phyloP scores from a whole-genome alignment of 768 basidiomycete species.

The Termitomyces sp. region DNA sequence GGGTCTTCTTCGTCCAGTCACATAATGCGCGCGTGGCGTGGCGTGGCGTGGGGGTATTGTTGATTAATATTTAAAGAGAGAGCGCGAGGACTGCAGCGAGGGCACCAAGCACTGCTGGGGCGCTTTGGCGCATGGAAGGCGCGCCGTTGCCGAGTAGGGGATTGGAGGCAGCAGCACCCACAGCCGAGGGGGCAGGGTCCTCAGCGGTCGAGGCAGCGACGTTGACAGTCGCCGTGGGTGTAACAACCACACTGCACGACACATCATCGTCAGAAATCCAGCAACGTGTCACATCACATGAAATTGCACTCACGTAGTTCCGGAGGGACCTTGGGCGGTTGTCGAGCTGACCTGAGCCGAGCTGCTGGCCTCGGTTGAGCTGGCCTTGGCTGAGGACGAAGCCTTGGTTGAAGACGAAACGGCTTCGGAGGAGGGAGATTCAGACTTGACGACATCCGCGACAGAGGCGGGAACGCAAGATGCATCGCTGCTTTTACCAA shows the following conservation, averaged over 20 bases:
- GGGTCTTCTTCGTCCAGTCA: conserved; percentile 9
- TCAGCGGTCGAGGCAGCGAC: conserved; percentile 5
- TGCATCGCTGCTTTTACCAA: conserved; percentile 28
- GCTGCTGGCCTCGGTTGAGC: background rate
- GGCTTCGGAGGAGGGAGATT: conserved; percentile 11
- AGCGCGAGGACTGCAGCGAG: conserved; percentile 32
- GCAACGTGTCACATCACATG: background rate
- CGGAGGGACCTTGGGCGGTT: conserved; percentile 5
- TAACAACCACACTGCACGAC: conserved; percentile 16
- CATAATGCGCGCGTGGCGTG: conserved; percentile 12
- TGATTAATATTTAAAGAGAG: conserved; percentile 23
- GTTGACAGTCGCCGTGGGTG: conserved; percentile 13
- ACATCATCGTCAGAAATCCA: background rate
- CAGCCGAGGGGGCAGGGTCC: conserved; percentile 12
- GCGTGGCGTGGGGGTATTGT: conserved; percentile 20
- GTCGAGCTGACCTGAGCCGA: background rate
- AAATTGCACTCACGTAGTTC: conserved; percentile 14
- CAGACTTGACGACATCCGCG: conserved; percentile 3
- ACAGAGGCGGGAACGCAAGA: conserved; percentile 27
- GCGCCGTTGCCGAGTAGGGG: conserved; percentile 27
- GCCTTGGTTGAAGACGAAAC: conserved; percentile 13
- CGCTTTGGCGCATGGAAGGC: conserved; percentile 29
- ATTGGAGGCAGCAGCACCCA: conserved; percentile 39
- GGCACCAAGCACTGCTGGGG: conserved; percentile 36
- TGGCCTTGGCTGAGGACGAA: conserved; percentile 6